These are phyloP conservation scores for Aspergillus flavus DNA, from an alignment of 2,329 filamentous ascomycete species.

Conservation along the genomic window DNA sequence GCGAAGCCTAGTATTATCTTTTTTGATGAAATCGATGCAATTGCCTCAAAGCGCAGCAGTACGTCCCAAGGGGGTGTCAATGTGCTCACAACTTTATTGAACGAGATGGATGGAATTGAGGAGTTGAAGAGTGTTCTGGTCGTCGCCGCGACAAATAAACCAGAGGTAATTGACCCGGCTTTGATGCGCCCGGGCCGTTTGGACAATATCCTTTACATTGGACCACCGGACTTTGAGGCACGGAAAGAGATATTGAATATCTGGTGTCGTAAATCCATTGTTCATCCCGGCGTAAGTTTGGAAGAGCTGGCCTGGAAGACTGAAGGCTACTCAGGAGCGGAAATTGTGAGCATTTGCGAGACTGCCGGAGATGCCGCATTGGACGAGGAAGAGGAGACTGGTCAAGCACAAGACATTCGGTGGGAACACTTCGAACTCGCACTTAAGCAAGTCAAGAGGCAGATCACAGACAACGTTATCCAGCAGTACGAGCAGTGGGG, in stretches of 20 bases:
- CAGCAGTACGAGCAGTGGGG: slow-evolving; percentile 61
- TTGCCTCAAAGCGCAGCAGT: slow-evolving; percentile 62
- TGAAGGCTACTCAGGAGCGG: slow-evolving; percentile 83
- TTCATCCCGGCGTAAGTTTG: slow-evolving; percentile 67
- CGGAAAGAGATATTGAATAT: slow-evolving; percentile 75
- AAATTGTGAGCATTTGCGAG: slow-evolving; percentile 67
- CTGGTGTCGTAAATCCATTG: slow-evolving; percentile 62
- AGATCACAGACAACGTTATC: slow-evolving; percentile 63
- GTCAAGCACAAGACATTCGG: slow-evolving; percentile 40
- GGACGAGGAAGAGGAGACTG: slow-evolving; percentile 52
- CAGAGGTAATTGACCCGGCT: slow-evolving; percentile 81
- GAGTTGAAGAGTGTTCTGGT: slow-evolving; percentile 80
- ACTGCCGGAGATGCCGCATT: slow-evolving; percentile 55
- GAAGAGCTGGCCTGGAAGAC: slow-evolving; percentile 63
- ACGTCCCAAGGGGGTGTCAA: slow-evolving; percentile 65
- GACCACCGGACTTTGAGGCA: slow-evolving; percentile 73
- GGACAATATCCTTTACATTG: slow-evolving; percentile 82
- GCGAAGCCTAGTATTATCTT: slow-evolving; percentile 92
- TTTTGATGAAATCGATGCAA: slow-evolving; percentile 94
- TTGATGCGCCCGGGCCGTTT: slow-evolving; percentile 84
- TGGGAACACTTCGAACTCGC: slow-evolving; percentile 49
- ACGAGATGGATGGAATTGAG: slow-evolving; percentile 96
- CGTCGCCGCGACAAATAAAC: slow-evolving; percentile 88
- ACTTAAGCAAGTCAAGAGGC: slow-evolving; percentile 52
- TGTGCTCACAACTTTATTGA: slow-evolving; percentile 84